phyloP scores from a whole-genome alignment of 805 yeast species.

The Teunomyces atbi region DNA sequence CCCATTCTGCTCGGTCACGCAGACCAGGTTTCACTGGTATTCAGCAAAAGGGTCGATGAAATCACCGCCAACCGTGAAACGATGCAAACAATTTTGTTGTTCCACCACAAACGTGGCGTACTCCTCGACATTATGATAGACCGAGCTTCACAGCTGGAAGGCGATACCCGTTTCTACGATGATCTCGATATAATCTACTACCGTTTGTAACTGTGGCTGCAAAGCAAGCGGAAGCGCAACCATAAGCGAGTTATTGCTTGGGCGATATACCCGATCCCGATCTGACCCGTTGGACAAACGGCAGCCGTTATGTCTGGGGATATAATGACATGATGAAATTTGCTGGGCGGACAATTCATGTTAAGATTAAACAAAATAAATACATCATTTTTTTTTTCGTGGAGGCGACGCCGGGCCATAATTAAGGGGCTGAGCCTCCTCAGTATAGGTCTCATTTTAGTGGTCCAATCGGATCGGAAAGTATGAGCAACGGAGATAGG shows the following conservation, averaged over 20 bases:
- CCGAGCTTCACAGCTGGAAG: not conserved
- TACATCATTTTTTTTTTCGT: no score
- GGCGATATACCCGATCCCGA: not conserved
- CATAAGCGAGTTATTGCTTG: not conserved
- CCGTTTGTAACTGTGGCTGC: not conserved
- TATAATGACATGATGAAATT: not conserved
- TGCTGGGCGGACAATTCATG: not conserved
- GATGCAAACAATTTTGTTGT: not conserved
- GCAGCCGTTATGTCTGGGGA: not conserved
- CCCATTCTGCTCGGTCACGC: not conserved
- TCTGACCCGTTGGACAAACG: not conserved
- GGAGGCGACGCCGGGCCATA: no score
- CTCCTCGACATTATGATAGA: not conserved
- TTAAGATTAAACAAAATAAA: no score
- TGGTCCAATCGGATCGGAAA: no score
- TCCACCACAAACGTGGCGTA: not conserved
- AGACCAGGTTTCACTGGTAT: not conserved
- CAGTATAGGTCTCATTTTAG: no score
- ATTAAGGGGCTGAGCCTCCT: no score
- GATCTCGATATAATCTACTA: not conserved
- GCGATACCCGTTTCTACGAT: not conserved
- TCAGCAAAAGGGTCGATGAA: not conserved
- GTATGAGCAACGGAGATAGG: no score
- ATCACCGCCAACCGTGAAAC: not conserved
- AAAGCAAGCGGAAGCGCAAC: not conserved